Evolutionary conservation across 2,329 filamentous ascomycete species (phyloP), one percentile per base, ranked within the genome.

Genomic region (Pochonia chlamydosporia): DNA sequence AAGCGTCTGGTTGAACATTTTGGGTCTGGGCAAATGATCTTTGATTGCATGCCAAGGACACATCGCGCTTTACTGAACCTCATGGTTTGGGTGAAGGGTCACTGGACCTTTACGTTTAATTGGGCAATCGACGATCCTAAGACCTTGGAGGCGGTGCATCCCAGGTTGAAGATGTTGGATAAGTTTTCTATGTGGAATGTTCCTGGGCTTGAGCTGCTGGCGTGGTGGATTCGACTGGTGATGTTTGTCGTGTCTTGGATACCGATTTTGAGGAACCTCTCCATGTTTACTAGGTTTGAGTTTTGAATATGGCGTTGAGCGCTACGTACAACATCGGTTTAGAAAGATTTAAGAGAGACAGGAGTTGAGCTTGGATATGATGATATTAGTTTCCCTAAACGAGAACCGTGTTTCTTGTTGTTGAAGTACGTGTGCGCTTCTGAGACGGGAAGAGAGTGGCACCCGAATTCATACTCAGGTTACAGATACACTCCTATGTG

Each of bases 21-120:
- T 47, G 49, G 51, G 4, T 46, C 53, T 3, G 60, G 57, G 4
- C 56, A 63, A 39, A 48, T 63, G n/a, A 50, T 62, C 31, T 54
- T 62, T 23, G 60, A 63, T 11, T 18, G 35, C 20, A 23, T 39
- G 18, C 20, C 35, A 11, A 21, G 18, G 1, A 2, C 35, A 14
- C 1, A 5, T 14, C 35, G 35, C 2, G 21, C 23, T 14, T 4
- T 39, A 4, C 35, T 39, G 5, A 39, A 39, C 11, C 5, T 13
- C 20, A 13, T 23, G 6, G 18, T 23, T 13, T 21, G 35, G 18
- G 4, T 39, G 3, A 39, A 24, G 35, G 35, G 18, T 3, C 9
- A 10, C 35, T 39, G 35, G 35, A 39, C 6, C 20, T 39, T 39
- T 14, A 39, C 18, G 8, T 39, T 39, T 23, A 10, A 39, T 20